Evolutionary conservation across 2,329 filamentous ascomycete species (phyloP).

Genomic region (Aspergillus melleus): DNA sequence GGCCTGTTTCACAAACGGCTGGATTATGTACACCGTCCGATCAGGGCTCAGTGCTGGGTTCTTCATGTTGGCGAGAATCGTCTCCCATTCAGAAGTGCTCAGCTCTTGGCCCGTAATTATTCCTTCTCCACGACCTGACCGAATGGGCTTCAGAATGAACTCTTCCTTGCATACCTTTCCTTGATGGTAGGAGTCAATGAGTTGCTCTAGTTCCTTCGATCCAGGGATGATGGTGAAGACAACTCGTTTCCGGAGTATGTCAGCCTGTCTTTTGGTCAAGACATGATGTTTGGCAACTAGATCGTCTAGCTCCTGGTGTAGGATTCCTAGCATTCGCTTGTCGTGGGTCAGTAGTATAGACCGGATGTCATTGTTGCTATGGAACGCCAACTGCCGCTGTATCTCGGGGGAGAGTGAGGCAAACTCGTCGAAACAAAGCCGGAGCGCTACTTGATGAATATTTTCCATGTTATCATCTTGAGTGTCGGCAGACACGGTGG

Average conservation of each 20-base stretch:
- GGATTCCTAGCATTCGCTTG: slow-evolving; percentile 33
- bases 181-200: slow-evolving; percentile 10
- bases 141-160: slow-evolving; percentile 27
- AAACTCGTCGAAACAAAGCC: slow-evolving; percentile 31
- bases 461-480: slow-evolving; percentile 12
- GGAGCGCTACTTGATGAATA: slow-evolving; percentile 26
- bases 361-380: slow-evolving; percentile 33
- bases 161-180: slow-evolving; percentile 18
- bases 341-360: slow-evolving; percentile 31
- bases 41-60: background rate
- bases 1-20: slow-evolving; percentile 5
- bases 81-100: background rate
- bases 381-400: slow-evolving; percentile 22
- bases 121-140: slow-evolving; percentile 5
- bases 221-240: slow-evolving; percentile 25
- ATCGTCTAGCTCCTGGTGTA: slow-evolving; percentile 24
- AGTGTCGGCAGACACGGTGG: no score
- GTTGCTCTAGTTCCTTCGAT: slow-evolving; percentile 18
- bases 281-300: slow-evolving; percentile 21
- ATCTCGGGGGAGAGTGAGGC: slow-evolving; percentile 20
- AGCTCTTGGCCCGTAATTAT: slow-evolving; percentile 4
- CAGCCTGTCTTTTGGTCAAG: slow-evolving; percentile 20
- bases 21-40: slow-evolving; percentile 1
- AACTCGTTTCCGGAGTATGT: slow-evolving; percentile 20
- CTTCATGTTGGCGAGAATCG: background rate